Evolutionary conservation across 306 rosid genomes (phyloP), one percentile per base, ranked within the genome.

Genomic region (Begonia fuchsioides): DNA sequence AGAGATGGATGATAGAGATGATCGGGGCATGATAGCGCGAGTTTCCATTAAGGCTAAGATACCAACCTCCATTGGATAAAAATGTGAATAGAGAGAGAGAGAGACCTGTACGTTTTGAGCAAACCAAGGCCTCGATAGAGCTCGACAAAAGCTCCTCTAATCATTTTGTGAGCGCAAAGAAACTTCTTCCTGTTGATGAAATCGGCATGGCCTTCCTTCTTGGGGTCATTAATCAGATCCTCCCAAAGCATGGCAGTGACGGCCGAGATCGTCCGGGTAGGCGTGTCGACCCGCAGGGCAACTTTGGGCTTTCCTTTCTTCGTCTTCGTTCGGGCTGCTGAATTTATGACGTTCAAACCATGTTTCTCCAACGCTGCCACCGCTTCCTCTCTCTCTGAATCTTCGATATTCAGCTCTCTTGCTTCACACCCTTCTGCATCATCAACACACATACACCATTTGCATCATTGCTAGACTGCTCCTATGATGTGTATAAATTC

Each of bases 101-200:
- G 14, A 0, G 19, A 87, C 97, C 98, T 90, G 76, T 76, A 90
- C n/a, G 81, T 79, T 66, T 61, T 82, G 19, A 85, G 92, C 0
- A 90, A 64, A 50, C 63, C 72, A 54, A 90, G 86, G 40, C 68
- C 86, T 75, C 59, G 75, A 39, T 85, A 90, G 58, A 85, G 93
- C 53, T 82, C 98, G 0, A 85, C 85, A 51, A 69, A 85, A 0
- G 98, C 96, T 9, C 78, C 78, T 63, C 98, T 50, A 12, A 85
- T 77, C 76, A 75, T 77, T 72, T 90, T 90, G 50, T 85, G 77
- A 12, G 93, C 87, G 49, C 72, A 71, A 51, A 85, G 94, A 17
- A 90, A 66, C 57, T 77, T 90, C 55, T 81, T 77, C 46, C 68
- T 63, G 40, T 57, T 77, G 13, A 75, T 64, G 32, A 59, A 73